Base-by-base conservation (phyloP, 2,329 filamentous ascomycete species). In the Akanthomyces dipterigenus region DNA sequence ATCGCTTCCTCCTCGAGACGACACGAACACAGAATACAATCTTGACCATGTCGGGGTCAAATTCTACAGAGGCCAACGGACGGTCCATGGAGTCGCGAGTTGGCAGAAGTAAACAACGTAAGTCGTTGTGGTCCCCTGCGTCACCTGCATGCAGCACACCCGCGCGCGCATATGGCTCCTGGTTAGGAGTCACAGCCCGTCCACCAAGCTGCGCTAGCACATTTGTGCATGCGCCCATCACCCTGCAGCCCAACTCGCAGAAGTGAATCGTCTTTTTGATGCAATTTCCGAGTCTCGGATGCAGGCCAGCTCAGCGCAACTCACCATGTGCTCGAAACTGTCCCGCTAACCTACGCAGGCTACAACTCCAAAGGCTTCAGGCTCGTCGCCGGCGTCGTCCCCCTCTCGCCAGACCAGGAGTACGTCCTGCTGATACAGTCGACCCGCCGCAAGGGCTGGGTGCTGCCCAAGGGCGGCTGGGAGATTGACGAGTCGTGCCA, bases 401-500 rank as follows among this genome's bases (percentile, higher is more conserved):
- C 95, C 66, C 81, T 98, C 66, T 95, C 91, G 60, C 76, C 83
- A 69, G 93, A 96, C 78, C 93, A 91, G 75, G 88, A 87, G 69
- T 88, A 90, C 74, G 93, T 99, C 64, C 83, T 99, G 68, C 82
- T 99, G 68, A 96, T 98, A 69, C 92, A 97, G 78, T 96, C 92
- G 60, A 93, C 90, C 57, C 86, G 91, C 66, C 88, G 92, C 69
- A 91, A 91, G 74, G 91, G 90, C 69, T 99, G 95, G 95, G 95
- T 99, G 48, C 82, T 99, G 63, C 95, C 95, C 63, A 99, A 99
- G 75, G 95, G 95, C 71, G 95, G 95, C 63, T 99, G 95, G 93
- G 95, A 99, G 76, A 88, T 87, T 38, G 95, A 99, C 75, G 95
- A 99, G 77, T 85, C 88, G 64, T 95, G 90, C 65, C 86, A 89